phyloP scores from a whole-genome alignment of 192 early-diverging fungal species.

The Martensiomyces pterosporus region DNA sequence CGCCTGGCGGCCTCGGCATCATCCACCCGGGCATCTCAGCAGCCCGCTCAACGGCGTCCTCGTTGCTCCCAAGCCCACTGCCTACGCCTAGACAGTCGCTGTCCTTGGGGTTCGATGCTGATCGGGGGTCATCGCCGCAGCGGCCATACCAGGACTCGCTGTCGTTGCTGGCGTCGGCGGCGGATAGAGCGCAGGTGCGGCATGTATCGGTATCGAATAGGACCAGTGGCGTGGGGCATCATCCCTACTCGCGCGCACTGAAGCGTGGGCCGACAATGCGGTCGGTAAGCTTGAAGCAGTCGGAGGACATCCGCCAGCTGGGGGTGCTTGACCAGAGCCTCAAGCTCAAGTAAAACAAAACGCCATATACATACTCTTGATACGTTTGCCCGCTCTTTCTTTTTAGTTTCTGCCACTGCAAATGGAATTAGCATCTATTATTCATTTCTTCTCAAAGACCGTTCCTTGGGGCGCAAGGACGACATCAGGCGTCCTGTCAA shows the following conservation, averaged over 20 bases:
- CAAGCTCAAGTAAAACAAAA: slow-evolving; percentile 29
- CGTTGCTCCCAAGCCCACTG: slow-evolving; percentile 38
- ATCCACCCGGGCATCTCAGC: slow-evolving; percentile 9
- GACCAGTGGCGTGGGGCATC: slow-evolving; percentile 10
- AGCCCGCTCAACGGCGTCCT: slow-evolving; percentile 1
- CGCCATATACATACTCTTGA: too few species aligned
- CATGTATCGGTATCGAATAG: slow-evolving; percentile 8
- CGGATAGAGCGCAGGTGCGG: slow-evolving; percentile 23
- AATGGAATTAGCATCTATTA: too few species aligned
- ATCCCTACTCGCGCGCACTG: slow-evolving; percentile 23
- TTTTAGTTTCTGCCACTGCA: too few species aligned
- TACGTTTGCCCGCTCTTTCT: background rate
- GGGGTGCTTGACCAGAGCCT: slow-evolving; percentile 43
- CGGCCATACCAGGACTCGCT: slow-evolving; percentile 15
- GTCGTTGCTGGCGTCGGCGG: slow-evolving; percentile 26
- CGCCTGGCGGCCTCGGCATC: slow-evolving; percentile 36
- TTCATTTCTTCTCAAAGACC: slow-evolving; percentile 6
- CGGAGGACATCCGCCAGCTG: slow-evolving; percentile 42
- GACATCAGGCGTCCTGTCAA: slow-evolving; percentile 26
- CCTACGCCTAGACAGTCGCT: slow-evolving; percentile 36
- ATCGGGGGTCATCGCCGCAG: background rate
- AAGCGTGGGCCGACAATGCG: slow-evolving; percentile 27
- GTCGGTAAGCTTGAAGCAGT: slow-evolving; percentile 47
- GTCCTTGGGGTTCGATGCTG: slow-evolving; percentile 26
- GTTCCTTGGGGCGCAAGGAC: slow-evolving; percentile 25